Conservation (phyloP, 106 monocot genomes). For the Dioscorea alata region DNA sequence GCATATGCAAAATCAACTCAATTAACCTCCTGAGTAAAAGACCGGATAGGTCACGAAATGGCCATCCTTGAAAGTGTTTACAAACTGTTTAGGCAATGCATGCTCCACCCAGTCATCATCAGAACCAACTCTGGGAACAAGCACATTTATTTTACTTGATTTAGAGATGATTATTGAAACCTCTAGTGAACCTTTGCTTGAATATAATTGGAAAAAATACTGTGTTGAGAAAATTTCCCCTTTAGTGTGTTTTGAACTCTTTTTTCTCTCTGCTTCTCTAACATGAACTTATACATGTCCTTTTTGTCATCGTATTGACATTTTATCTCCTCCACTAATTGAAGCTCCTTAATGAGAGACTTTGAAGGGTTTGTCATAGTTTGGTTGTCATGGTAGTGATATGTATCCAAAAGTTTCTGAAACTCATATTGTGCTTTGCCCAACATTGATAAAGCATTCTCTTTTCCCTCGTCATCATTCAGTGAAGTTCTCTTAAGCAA, state of each 20-base stretch:
- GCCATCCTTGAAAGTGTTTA: slow-evolving; percentile 73
- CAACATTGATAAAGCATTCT: too few species aligned
- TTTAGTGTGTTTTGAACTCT: slow-evolving; percentile 25
- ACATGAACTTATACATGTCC: slow-evolving; percentile 28
- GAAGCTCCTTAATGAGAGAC: slow-evolving; percentile 76
- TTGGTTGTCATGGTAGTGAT: too few species aligned
- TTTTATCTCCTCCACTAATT: slow-evolving; percentile 69
- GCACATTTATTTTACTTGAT: slow-evolving; percentile 78
- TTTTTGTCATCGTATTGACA: slow-evolving; percentile 46
- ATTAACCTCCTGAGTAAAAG: slow-evolving; percentile 76
- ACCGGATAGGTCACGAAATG: slow-evolving; percentile 69
- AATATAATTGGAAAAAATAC: slow-evolving; percentile 67
- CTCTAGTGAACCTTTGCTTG: slow-evolving; percentile 58
- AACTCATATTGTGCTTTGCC: too few species aligned
- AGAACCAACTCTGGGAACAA: slow-evolving; percentile 49
- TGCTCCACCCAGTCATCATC: slow-evolving; percentile 79
- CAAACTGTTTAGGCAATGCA: slow-evolving; percentile 74
- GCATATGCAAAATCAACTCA: background rate
- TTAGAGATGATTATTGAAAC: slow-evolving; percentile 84
- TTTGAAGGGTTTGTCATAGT: too few species aligned
- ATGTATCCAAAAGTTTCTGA: too few species aligned
- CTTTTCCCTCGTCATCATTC: slow-evolving; percentile 84
- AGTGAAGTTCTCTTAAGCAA: slow-evolving; percentile 84
- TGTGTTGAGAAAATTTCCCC: slow-evolving; percentile 23
- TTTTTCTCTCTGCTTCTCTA: slow-evolving; percentile 24